Evolutionary conservation across 1,139 yeast species (phyloP), one percentile per base, ranked within the genome.

Genomic region (Scheffersomyces titani): DNA sequence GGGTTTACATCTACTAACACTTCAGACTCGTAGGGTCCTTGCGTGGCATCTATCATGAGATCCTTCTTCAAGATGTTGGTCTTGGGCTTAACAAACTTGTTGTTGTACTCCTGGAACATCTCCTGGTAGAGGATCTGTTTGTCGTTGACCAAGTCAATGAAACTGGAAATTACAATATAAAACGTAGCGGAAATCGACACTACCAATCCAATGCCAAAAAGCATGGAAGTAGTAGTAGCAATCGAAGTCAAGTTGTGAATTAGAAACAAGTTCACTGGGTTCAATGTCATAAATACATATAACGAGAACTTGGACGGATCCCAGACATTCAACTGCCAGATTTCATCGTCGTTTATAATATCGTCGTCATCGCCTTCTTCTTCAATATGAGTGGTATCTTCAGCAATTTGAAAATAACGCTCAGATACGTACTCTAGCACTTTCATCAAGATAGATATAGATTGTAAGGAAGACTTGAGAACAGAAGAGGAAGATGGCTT

Each of bases 11-110:
- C 77, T 6, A 71, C 69, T 54, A 72, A 66, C 57, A 52, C 84
- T 67, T 64, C 61, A 19, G 72, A 67, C 44, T 72, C 71, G 44
- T 65, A 69, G 19, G 77, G 77, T 3, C 81, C 81, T 55, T 62
- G 68, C 40, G 88, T 84, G 9, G 92, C 86, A 68, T 89, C 93
- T 11, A 88, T 77, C 52, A 83, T 78, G 3, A 83, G 92, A 64
- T 89, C 92, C 61, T 87, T 84, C 55, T 80, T 79, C 54, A 80
- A 70, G 7, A 80, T 78, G 6, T 85, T 78, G 1, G 84, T 72
- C 55, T 82, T 81, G 3, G 93, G 92, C 52, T 81, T 80, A n/a
- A 89, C 89, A 60, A 80, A 84, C 66, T 89, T 89, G 49, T 78
- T 73, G 61, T 87, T 83, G 65, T 87, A 87, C 64, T 89, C 96